phyloP scores from a whole-genome alignment of 2,329 filamentous ascomycete species.

The Dothidotthia symphoricarpi region DNA sequence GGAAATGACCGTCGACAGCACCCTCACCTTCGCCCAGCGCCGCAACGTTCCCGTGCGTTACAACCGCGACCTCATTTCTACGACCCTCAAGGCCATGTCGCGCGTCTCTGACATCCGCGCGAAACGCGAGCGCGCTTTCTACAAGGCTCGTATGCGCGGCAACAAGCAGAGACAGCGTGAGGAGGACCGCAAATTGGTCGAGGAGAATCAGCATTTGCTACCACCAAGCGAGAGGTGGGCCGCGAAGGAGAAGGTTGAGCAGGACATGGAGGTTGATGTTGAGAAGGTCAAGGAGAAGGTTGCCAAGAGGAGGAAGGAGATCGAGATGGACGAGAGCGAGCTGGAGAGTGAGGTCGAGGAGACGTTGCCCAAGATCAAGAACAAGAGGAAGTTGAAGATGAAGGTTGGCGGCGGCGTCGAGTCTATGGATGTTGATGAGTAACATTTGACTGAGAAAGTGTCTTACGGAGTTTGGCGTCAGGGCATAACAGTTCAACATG shows the following conservation, averaged over 20 bases:
- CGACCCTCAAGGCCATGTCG: slow-evolving; percentile 89
- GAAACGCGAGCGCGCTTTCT: slow-evolving; percentile 85
- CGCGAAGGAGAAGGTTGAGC: slow-evolving; percentile 56
- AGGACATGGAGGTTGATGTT: slow-evolving; percentile 55
- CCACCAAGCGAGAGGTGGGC: slow-evolving; percentile 54
- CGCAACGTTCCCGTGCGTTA: slow-evolving; percentile 95
- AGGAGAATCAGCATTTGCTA: slow-evolving; percentile 88
- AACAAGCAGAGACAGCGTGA: slow-evolving; percentile 80
- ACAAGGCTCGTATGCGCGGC: slow-evolving; percentile 88
- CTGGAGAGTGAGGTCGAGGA: slow-evolving; percentile 39
- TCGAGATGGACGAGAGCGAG: slow-evolving; percentile 56
- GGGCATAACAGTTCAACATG: slow-evolving; percentile 18
- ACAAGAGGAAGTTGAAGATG: slow-evolving; percentile 50
- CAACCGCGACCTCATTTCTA: slow-evolving; percentile 85
- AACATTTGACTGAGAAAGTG: slow-evolving; percentile 5
- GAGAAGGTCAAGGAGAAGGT: slow-evolving; percentile 52
- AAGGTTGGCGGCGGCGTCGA: slow-evolving; percentile 48
- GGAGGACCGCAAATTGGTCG: slow-evolving; percentile 81
- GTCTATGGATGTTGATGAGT: slow-evolving; percentile 49
- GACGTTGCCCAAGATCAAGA: slow-evolving; percentile 41
- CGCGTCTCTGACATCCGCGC: slow-evolving; percentile 81
- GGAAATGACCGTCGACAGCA: slow-evolving; percentile 82
- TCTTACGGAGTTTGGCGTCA: slow-evolving; percentile 27
- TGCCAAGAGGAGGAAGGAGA: slow-evolving; percentile 60
- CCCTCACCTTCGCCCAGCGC: slow-evolving; percentile 85